A percentile compares a stretch with the other conserved stretches of the same genome.
Conservation (phyloP, 2,329 filamentous ascomycete genomes). For the Clarireedia paspali region DNA sequence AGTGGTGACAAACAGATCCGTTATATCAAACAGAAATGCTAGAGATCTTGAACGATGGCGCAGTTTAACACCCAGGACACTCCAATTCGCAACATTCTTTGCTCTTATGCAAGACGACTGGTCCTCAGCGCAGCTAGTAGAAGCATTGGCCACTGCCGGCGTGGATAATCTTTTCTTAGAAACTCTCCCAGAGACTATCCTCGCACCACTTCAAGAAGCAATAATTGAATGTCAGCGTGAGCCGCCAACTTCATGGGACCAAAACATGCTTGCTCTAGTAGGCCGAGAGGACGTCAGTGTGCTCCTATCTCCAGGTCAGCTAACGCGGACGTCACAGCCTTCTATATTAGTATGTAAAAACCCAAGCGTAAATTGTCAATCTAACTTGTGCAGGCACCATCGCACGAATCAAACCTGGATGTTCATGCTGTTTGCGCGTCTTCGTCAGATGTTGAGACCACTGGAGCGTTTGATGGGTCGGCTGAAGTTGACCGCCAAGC, state of each 20-base stretch:
- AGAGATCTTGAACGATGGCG: conserved; percentile 21
- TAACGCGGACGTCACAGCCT: conserved; percentile 19
- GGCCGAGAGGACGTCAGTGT: conserved; percentile 74
- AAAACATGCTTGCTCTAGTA: conserved; percentile 64
- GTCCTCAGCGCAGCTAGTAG: conserved; percentile 56
- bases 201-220: conserved; percentile 71
- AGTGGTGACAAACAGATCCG: conserved; percentile 32
- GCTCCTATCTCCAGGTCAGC: conserved; percentile 45
- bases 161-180: conserved; percentile 64
- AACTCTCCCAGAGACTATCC: conserved; percentile 77
- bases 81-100: conserved; percentile 64
- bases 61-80: conserved; percentile 52
- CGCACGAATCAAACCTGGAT: conserved; percentile 64
- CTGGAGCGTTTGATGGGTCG: conserved; percentile 63
- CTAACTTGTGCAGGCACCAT: conserved; percentile 39
- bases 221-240: conserved; percentile 78
- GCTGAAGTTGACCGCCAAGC: conserved; percentile 77
- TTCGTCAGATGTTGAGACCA: conserved; percentile 47
- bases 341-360: conserved; percentile 21
- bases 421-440: conserved; percentile 69
- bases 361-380: neutral
- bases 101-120: conserved; percentile 43
- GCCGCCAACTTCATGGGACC: conserved; percentile 70
- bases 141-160: conserved; percentile 64
- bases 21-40: conserved; percentile 11